Base-by-base conservation (phyloP, 306 rosid genomes). In the Hippophae tibetana region DNA sequence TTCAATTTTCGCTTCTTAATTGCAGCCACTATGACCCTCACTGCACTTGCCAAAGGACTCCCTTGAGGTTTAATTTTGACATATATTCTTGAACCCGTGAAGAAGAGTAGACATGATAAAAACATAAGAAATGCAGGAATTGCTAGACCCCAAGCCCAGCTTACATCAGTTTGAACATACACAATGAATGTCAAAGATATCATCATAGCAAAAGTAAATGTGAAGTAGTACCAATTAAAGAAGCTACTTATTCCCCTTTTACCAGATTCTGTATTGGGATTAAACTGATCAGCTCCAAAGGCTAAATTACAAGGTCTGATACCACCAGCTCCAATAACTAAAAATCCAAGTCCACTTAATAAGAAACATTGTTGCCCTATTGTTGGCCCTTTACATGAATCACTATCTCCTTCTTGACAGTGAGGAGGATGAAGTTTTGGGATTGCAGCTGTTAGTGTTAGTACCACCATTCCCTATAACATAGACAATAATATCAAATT, bases 201-300 rank as follows among this genome's bases (percentile, higher is more conserved):
- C 94, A 90, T 77, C 64, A 81, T 74, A 23, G 96, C 92, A 62
- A 87, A 81, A 23, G 90, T 84, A 79, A 77, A 76, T 61, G 94
- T 81, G 68, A 90, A 84, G 54, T 87, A 73, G 68, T 90, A 90
- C 97, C 97, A 90, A 78, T 90, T 90, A 90, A 90, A 87, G 77
- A 87, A 90, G 64, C 96, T 90, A 41, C 76, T 76, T 58, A 81
- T 71, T 7, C 94, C 97, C 18, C 65, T 79, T 64, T 90, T 90
- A 23, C 97, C 95, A 11, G 95, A 74, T 25, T 87, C 87, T 43
- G 86, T 79, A 0, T 84, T 76, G 25, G 97, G 92, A 54, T 90
- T 74, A 76, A 90, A 90, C 70, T 90, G 97, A 75, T 90, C 97
- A 2, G 84, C 95, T 26, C 97, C 97, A 50, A 90, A 90, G 46